Evolutionary conservation across 768 basidiomycete species (phyloP), one percentile per base, ranked within the genome.

Genomic region (Naganishia onofrii): DNA sequence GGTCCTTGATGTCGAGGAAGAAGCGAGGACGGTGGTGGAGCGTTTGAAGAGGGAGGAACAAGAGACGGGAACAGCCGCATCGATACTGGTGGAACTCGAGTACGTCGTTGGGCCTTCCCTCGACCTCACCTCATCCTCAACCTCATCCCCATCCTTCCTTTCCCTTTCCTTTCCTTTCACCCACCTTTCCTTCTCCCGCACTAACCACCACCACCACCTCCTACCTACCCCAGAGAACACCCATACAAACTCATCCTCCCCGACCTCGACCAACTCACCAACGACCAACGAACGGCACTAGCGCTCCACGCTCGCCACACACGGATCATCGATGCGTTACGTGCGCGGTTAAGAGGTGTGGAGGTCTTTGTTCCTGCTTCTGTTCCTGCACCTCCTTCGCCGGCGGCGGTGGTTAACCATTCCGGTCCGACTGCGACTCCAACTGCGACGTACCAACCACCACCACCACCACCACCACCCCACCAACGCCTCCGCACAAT

Each of bases 181-280:
- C 7, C 31, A 21, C 19, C 15, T 23, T 17, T 10, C 29, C 56
- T n/a, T n/a, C n/a, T n/a, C n/a, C n/a, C n/a, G n/a, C n/a, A n/a
- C n/a, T n/a, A n/a, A n/a, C n/a, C n/a, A n/a, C n/a, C n/a, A n/a
- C n/a, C n/a, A n/a, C n/a, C n/a, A n/a, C n/a, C n/a, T n/a, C n/a
- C n/a, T n/a, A n/a, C n/a, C n/a, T n/a, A n/a, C 19, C 32, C 23
- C 60, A 70, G 69, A 23, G 69, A 52, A 28, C 23, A 36, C 23
- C 69, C 69, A 2, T 70, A 65, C 32, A 70, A 70, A 28, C 69
- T 70, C 29, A 60, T 70, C 8, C 42, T 70, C 28, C 48, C 60
- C 1, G 48, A 70, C 1, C 60, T 63, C 23, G 60, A 63, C 23
- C 10, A 36, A 15, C 19, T 42, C 8, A 10, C 42, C 5, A 42